These are phyloP conservation scores for Excoecaria cochinchinensis DNA, from an alignment of 345 rosid species.

Conservation along the genomic window DNA sequence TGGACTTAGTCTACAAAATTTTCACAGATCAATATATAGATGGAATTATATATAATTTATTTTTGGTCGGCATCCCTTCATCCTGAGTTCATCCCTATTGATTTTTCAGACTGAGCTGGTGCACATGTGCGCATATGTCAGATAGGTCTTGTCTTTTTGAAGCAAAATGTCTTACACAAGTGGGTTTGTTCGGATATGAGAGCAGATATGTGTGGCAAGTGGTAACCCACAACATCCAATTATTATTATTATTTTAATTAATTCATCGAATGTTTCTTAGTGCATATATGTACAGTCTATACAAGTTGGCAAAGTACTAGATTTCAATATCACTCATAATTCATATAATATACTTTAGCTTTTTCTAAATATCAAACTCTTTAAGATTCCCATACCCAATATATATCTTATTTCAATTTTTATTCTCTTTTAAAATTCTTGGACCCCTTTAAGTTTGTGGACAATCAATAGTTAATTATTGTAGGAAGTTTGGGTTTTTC, in stretches of 20 bases:
- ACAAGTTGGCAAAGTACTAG: slow-evolving; percentile 19
- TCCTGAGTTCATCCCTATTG: neutral
- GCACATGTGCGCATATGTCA: slow-evolving; percentile 17
- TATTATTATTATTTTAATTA: slow-evolving; percentile 21
- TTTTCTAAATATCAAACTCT: no score
- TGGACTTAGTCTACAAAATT: no score
- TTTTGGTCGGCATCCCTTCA: no score
- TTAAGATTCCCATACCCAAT: slow-evolving; percentile 18
- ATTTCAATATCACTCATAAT: neutral
- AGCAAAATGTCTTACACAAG: slow-evolving; percentile 6
- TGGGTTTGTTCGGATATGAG: slow-evolving; percentile 17
- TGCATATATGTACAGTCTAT: neutral
- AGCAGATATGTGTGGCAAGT: slow-evolving; percentile 12
- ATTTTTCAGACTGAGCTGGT: slow-evolving; percentile 19
- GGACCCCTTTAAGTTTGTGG: neutral
- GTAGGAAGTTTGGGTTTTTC: neutral
- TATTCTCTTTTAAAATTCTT: no score
- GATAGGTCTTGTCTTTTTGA: slow-evolving; percentile 4
- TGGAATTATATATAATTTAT: no score
- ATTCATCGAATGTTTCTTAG: slow-evolving; percentile 20
- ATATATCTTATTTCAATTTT: no score
- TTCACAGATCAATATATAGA: no score
- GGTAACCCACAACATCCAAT: slow-evolving; percentile 32
- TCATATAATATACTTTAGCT: no score
- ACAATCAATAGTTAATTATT: neutral